A percentile compares a stretch with the other conserved stretches of the same genome.
Conservation (phyloP, 1,284 basidiomycete genomes). For the Lignosus rhinocerotis region DNA sequence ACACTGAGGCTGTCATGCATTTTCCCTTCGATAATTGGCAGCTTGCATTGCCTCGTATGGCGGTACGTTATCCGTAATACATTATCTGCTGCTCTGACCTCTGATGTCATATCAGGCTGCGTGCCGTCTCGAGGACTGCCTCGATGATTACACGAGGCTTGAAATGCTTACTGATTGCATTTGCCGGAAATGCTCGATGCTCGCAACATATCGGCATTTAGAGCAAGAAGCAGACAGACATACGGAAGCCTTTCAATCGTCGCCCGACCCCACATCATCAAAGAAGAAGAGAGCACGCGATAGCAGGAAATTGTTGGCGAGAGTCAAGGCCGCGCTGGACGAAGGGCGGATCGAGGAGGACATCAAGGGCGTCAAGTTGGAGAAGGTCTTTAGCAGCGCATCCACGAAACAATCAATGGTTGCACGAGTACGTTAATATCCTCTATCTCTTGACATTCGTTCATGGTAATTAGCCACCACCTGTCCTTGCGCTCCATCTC, state of each 20-base stretch:
- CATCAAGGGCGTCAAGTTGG: conserved; percentile 71
- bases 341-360: conserved; percentile 81
- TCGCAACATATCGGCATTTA: conserved; percentile 66
- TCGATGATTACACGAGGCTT: conserved; percentile 80
- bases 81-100: conserved; percentile 1
- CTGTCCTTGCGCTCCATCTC: conserved; percentile 81
- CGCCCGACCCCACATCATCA: conserved; percentile 50
- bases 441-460: conserved; percentile 8
- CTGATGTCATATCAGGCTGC: conserved; percentile 39
- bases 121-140: conserved; percentile 71
- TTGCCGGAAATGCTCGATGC: conserved; percentile 79
- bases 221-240: conserved; percentile 57
- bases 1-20: conserved; percentile 88
- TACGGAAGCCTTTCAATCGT: conserved; percentile 44
- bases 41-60: conserved; percentile 67
- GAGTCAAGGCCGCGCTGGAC: conserved; percentile 65
- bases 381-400: conserved; percentile 71
- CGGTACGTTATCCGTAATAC: conserved; percentile 37
- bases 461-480: conserved; percentile 62
- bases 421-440: conserved; percentile 60
- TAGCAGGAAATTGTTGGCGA: conserved; percentile 58
- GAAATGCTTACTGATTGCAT: conserved; percentile 83
- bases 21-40: conserved; percentile 84
- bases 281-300: conserved; percentile 76
- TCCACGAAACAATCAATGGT: conserved; percentile 88